A percentile compares a stretch with the other conserved stretches of the same genome.
Evolutionary conservation across 2,329 filamentous ascomycete species (phyloP).

Genomic region (Teratosphaeria nubilosa): DNA sequence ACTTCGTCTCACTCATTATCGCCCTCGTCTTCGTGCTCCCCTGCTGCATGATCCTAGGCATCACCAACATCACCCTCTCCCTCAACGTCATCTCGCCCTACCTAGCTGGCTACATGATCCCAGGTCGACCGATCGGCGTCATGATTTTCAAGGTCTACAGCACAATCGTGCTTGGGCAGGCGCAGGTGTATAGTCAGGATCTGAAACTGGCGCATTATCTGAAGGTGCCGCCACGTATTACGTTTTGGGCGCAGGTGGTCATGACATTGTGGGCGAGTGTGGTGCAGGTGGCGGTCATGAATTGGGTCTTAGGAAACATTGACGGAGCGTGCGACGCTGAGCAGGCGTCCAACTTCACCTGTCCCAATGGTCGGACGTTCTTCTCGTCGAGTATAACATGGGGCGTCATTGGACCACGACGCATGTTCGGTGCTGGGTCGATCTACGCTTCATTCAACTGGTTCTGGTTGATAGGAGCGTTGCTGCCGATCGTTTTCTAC

Average conservation of each 20-base stretch:
- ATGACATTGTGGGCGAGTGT: constrained; percentile 35
- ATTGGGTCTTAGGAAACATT: constrained; percentile 36
- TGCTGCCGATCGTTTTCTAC: constrained; percentile 35
- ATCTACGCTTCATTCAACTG: constrained; percentile 40
- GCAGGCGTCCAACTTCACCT: constrained; percentile 38
- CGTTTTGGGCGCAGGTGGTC: constrained; percentile 36
- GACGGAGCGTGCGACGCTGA: constrained; percentile 32
- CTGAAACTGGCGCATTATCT: constrained; percentile 29
- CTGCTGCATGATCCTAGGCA: constrained; percentile 75
- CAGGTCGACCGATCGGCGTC: constrained; percentile 27
- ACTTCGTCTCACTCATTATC: constrained; percentile 67
- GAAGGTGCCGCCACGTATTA: constrained; percentile 32
- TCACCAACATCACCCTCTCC: constrained; percentile 44
- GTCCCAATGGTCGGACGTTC: constrained; percentile 35
- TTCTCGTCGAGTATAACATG: constrained; percentile 36
- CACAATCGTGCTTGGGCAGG: constrained; percentile 25
- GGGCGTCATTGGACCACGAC: constrained; percentile 38
- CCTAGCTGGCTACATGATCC: constrained; percentile 41
- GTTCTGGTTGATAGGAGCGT: constrained; percentile 43
- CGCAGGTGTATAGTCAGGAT: constrained; percentile 5
- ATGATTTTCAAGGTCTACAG: constrained; percentile 22
- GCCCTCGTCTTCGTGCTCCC: constrained; percentile 77
- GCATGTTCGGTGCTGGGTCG: constrained; percentile 37
- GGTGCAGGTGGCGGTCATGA: constrained; percentile 37
- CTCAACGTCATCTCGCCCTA: constrained; percentile 37